These are phyloP conservation scores for Lentinula lateritia DNA, from an alignment of 768 basidiomycete species.

Conservation along the genomic window DNA sequence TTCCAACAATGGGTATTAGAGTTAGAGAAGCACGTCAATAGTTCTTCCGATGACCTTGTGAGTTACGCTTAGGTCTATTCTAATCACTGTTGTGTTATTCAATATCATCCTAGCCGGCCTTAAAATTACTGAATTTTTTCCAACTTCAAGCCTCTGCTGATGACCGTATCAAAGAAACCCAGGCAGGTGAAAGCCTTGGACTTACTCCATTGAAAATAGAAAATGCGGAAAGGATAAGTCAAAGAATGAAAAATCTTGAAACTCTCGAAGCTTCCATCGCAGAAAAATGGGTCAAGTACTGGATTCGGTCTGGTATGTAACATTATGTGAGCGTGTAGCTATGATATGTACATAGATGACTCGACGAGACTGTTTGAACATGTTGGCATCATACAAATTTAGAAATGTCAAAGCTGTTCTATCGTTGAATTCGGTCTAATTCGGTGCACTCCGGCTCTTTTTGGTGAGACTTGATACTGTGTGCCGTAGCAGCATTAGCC, in stretches of 20 bases:
- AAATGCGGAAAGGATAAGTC: constrained; percentile 24
- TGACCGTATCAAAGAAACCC: neutral
- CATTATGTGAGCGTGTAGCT: too few relatives aligned
- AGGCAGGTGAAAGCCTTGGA: constrained; percentile 16
- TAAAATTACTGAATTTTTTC: constrained; percentile 31
- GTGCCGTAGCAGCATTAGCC: too few relatives aligned
- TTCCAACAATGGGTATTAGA: constrained; percentile 17
- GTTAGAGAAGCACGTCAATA: constrained; percentile 10
- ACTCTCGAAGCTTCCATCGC: constrained; percentile 21
- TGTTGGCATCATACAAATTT: too few relatives aligned
- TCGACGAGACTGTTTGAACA: too few relatives aligned
- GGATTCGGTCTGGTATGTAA: constrained; percentile 22
- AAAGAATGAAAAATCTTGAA: constrained; percentile 23
- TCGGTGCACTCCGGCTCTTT: too few relatives aligned
- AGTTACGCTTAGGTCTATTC: neutral
- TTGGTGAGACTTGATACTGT: too few relatives aligned
- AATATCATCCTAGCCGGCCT: constrained; percentile 21
- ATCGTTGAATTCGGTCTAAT: too few relatives aligned
- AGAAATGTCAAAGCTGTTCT: too few relatives aligned
- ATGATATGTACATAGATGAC: too few relatives aligned
- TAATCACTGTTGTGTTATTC: neutral
- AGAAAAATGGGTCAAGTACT: constrained; percentile 32
- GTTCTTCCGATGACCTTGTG: constrained; percentile 13
- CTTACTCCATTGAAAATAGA: constrained; percentile 21
- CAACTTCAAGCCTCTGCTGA: constrained; percentile 14